Conservation (phyloP, 345 rosid genomes). For the Syzygium aromaticum region DNA sequence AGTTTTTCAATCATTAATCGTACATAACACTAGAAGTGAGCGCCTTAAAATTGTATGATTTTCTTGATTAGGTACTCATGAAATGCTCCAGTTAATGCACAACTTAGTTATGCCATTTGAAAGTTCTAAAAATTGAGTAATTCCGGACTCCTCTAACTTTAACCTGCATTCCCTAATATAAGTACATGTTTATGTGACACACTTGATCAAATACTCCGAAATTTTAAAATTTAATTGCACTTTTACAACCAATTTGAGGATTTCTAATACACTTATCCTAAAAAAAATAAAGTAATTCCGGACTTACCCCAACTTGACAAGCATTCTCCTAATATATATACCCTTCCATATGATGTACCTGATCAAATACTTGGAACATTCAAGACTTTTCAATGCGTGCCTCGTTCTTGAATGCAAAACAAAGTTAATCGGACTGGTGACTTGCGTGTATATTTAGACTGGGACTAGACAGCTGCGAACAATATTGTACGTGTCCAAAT, state of each 20-base stretch:
- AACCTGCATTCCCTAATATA: background rate
- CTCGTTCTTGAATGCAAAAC: background rate
- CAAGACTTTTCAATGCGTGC: no score
- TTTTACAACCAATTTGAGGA: background rate
- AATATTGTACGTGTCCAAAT: background rate
- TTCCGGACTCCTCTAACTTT: background rate
- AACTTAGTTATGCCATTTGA: background rate
- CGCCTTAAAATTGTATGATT: background rate
- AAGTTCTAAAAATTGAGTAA: background rate
- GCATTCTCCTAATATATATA: background rate
- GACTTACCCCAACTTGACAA: background rate
- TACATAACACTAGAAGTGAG: background rate
- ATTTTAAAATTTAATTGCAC: background rate
- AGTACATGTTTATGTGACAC: background rate
- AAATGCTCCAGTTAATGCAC: background rate
- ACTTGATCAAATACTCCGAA: background rate
- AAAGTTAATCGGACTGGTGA: background rate
- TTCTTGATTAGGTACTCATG: background rate
- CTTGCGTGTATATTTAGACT: background rate
- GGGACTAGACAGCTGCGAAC: background rate
- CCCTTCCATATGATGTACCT: background rate
- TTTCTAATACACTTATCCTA: background rate
- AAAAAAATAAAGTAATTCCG: background rate
- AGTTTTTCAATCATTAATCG: background rate
- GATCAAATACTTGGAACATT: background rate